Evolutionary conservation across 2,329 filamentous ascomycete species (phyloP).

Genomic region (Ophiostoma fasciatum): DNA sequence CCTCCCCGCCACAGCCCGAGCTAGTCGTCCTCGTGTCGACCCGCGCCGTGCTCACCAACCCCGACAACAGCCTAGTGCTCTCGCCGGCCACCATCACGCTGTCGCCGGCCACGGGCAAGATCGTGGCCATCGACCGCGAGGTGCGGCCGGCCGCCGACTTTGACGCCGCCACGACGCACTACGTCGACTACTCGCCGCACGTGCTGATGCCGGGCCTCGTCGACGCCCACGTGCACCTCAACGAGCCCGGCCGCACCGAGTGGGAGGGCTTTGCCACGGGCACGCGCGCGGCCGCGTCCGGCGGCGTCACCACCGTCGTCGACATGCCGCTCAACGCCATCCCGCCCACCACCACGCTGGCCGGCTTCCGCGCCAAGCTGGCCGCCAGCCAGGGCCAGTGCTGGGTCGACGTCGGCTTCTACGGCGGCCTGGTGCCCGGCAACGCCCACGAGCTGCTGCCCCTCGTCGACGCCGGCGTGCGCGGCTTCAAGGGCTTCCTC

Average conservation of each 20-base stretch:
- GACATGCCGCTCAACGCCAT: slow-evolving; percentile 98
- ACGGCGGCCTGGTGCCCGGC: slow-evolving; percentile 85
- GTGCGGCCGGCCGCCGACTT: slow-evolving; percentile 66
- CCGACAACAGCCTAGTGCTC: slow-evolving; percentile 44
- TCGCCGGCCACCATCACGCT: slow-evolving; percentile 74
- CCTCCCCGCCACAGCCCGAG: not conserved
- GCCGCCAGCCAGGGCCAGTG: slow-evolving; percentile 73
- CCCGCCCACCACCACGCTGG: slow-evolving; percentile 82
- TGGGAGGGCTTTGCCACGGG: slow-evolving; percentile 98
- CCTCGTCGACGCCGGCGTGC: slow-evolving; percentile 70
- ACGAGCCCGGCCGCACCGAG: slow-evolving; percentile 91
- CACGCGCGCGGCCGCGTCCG: slow-evolving; percentile 83
- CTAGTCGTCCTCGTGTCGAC: slow-evolving; percentile 71
- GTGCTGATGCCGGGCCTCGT: slow-evolving; percentile 83
- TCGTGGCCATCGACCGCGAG: slow-evolving; percentile 57
- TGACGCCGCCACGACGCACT: slow-evolving; percentile 50
- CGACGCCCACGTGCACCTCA: slow-evolving; percentile 93
- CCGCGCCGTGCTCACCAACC: slow-evolving; percentile 63
- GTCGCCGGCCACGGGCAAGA: slow-evolving; percentile 68
- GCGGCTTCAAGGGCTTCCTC: slow-evolving; percentile 94
- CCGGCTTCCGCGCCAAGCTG: slow-evolving; percentile 71
- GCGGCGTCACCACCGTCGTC: slow-evolving; percentile 89
- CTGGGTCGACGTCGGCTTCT: slow-evolving; percentile 98
- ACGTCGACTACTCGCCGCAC: slow-evolving; percentile 72
- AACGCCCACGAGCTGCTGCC: slow-evolving; percentile 68